phyloP scores from a whole-genome alignment of 306 rosid genomes.

The apple (Malus domestica) region DNA sequence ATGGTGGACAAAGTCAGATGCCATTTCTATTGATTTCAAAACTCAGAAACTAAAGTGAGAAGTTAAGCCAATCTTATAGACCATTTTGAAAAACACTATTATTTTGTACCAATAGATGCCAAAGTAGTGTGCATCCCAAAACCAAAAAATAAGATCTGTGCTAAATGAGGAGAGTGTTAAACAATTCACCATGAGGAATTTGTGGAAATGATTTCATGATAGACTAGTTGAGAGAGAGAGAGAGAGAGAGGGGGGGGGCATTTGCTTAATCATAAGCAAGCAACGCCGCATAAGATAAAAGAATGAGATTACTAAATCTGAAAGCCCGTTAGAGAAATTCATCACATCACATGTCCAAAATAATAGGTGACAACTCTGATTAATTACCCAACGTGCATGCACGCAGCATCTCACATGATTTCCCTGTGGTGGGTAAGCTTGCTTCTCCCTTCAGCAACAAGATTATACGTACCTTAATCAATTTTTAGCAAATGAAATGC shows the following conservation, averaged over 20 bases:
- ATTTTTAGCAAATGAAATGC: not conserved
- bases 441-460: not conserved
- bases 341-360: slow-evolving; percentile 4
- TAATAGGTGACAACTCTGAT: slow-evolving; percentile 4
- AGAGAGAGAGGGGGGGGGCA: not conserved
- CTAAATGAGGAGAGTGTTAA: not conserved
- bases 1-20: no score
- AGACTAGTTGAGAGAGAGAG: not conserved
- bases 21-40: no score
- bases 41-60: no score
- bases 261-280: not conserved
- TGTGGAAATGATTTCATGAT: not conserved
- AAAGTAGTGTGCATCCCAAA: not conserved
- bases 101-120: not conserved
- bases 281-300: not conserved
- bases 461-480: no score
- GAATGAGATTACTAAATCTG: not conserved
- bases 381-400: slow-evolving; percentile 2
- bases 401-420: slow-evolving; percentile 6
- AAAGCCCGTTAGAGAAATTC: not conserved
- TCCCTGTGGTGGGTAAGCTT: not conserved
- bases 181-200: not conserved
- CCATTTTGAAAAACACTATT: no score
- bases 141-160: not conserved
- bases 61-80: no score